Conservation (phyloP, 148 eudicot species). For the Fagopyrum tataricum region DNA sequence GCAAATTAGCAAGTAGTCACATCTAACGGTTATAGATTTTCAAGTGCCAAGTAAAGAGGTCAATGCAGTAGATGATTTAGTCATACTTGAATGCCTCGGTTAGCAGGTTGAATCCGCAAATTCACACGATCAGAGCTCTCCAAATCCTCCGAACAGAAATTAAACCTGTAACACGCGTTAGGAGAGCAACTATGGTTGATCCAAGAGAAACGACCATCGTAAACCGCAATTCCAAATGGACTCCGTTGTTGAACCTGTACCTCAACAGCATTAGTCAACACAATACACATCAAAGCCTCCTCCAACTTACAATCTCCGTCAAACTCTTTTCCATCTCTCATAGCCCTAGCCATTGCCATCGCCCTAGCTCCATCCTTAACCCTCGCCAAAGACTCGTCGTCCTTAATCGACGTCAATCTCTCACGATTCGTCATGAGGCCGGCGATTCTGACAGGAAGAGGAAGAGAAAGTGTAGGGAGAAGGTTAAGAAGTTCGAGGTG, state of each 20-base stretch:
- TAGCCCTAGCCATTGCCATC: conserved; percentile 41
- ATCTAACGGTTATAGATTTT: not conserved
- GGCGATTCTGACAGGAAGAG: conserved; percentile 16
- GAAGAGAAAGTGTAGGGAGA: not conserved
- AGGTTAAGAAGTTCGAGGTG: conserved; percentile 16
- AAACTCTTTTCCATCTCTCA: conserved; percentile 23
- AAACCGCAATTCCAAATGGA: conserved; percentile 52
- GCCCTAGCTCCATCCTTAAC: conserved; percentile 40
- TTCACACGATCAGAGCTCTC: conserved; percentile 4
- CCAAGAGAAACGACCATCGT: conserved; percentile 58
- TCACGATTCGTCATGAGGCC: conserved; percentile 40
- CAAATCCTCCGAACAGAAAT: not conserved
- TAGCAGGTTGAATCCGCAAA: conserved; percentile 27
- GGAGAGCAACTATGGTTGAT: conserved; percentile 81
- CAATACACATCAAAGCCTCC: conserved; percentile 47
- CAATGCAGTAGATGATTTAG: not conserved
- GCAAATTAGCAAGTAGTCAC: not conserved
- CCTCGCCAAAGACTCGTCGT: conserved; percentile 16
- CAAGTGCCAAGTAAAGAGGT: not conserved
- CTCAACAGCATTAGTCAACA: conserved; percentile 66
- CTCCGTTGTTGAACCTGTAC: conserved; percentile 31
- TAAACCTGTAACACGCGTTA: conserved; percentile 50
- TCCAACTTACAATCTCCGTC: conserved; percentile 29
- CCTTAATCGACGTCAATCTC: not conserved
- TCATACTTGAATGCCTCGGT: conserved; percentile 16